Base-by-base conservation (phyloP, 495 filamentous ascomycete species). In the Talaromyces trachyspermus region DNA sequence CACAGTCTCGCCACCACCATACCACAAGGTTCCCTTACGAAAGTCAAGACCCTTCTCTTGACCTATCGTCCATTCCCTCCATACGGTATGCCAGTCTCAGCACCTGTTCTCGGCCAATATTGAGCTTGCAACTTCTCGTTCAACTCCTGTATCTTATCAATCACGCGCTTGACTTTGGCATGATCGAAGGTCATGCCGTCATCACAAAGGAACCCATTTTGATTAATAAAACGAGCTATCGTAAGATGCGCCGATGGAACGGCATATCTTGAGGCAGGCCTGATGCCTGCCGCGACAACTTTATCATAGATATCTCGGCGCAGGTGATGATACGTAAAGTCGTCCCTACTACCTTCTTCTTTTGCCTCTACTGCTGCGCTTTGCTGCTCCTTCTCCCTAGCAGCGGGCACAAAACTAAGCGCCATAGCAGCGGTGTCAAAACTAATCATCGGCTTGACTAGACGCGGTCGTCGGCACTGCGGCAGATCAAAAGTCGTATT, bases 241-340 rank as follows among this genome's bases (percentile, higher is more conserved):
- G 91, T 95, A 51, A 96, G 72, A 68, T 98, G 91, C 5, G 87
- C 85, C 32, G 84, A 88, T 3, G 88, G 89, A 7, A 94, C 86
- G 1, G 85, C 78, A 63, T 96, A 98, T 46, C 91, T 75, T 24
- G 83, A 84, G 12, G 63, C 76, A 11, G 95, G 70, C 8, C 64
- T 60, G 6, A 88, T 71, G 0, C 84, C 84, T 2, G 76, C 70
- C 2, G 62, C 64, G 36, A 68, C 61, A 10, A 74, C 72, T n/a
- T 78, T 62, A 14, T 71, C 69, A 58, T 79, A 89, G 11, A 94
- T 61, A 62, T 95, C 87, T 2, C 85, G 71, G 1, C 91, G 80
- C 4, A 97, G 79, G 62, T 96, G 90, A 55, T 95, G 91, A 62
- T 95, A 97, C 2, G 85, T 88, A 62, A 88, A 96, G 0, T 22